Evolutionary conservation across 352 stramenopile genomes (phyloP), one percentile per base, ranked within the genome.

Genomic region (Phytophthora nicotianae): DNA sequence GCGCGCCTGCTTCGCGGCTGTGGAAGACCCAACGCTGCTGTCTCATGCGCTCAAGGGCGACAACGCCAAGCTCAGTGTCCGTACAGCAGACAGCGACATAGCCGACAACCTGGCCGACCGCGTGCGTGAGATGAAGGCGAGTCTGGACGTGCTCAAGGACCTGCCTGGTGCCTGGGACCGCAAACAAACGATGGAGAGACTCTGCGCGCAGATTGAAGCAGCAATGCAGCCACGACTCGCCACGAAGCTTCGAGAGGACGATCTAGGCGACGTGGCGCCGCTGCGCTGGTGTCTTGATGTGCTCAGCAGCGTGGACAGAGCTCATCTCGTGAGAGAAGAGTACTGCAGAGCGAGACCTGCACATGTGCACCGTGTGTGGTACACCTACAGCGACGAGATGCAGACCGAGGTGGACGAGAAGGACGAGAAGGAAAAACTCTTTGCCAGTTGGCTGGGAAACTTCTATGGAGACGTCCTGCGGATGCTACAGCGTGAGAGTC

Each of bases 141-240:
- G 83, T 68, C 67, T 91, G 32, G 69, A 81, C 49, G 72, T 90
- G 7, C 62, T 92, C 5, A 63, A 78, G 26, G 77, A 90, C 19
- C 72, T 92, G 50, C 83, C 83, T 4, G 83, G 83, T 17, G 75
- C 75, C 2, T 76, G 70, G 41, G 83, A 89, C 48, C 79, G 83
- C 2, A 60, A 63, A 42, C 67, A 75, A 49, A 89, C 81, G 0
- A 69, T 89, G 68, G 53, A 85, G 29, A 54, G 77, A 14, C 68
- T 91, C 20, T 86, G 69, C 27, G 52, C 43, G 24, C 79, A 90
- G 67, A 83, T 91, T 27, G 80, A 90, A 35, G 56, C 64, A 4
- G 72, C 69, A 9, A 66, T 90, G 40, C 77, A 74, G 50, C 77
- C 77, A 5, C 68, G 73, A 59, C 66, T 91, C 3, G 64, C 74